A percentile compares a stretch with the other conserved stretches of the same genome.
Evolutionary conservation across 371 early-diverging fungal species (phyloP).

Genomic region (Mortierella sp.): DNA sequence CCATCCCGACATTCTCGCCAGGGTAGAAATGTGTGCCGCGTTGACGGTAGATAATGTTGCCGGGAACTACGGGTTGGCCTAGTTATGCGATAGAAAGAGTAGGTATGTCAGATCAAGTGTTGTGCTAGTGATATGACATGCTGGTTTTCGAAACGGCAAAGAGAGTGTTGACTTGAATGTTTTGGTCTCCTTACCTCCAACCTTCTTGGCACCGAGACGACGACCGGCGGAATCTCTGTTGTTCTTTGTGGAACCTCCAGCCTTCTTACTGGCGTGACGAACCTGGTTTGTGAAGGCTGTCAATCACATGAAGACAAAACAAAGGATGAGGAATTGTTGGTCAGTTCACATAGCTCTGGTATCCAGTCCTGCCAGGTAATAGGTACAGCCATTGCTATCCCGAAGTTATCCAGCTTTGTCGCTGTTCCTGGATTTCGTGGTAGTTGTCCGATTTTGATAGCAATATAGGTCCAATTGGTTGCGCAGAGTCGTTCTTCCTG

Average conservation of each 20-base stretch:
- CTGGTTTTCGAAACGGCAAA: no score
- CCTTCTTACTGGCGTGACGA: constrained; percentile 93
- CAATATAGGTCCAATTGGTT: not conserved
- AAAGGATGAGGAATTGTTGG: not conserved
- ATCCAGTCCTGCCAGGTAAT: no score
- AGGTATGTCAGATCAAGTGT: no score
- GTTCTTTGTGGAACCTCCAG: constrained; percentile 94
- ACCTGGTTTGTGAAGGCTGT: constrained; percentile 69
- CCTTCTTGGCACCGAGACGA: constrained; percentile 93
- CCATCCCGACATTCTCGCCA: constrained; percentile 91
- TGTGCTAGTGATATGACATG: no score
- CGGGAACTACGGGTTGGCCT: constrained; percentile 82
- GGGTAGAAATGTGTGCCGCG: constrained; percentile 93
- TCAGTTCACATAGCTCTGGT: not conserved
- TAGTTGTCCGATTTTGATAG: not conserved
- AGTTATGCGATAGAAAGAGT: no score
- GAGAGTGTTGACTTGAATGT: no score
- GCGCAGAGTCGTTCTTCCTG: not conserved
- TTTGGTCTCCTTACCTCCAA: constrained; percentile 73
- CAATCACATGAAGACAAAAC: not conserved
- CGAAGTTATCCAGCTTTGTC: no score
- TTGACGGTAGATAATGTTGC: constrained; percentile 94
- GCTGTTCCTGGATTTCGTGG: not conserved
- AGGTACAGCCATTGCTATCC: no score
- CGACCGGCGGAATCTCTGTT: constrained; percentile 95